Evolutionary conservation across 345 rosid genomes (phyloP).

Genomic region (Brassica cretica): DNA sequence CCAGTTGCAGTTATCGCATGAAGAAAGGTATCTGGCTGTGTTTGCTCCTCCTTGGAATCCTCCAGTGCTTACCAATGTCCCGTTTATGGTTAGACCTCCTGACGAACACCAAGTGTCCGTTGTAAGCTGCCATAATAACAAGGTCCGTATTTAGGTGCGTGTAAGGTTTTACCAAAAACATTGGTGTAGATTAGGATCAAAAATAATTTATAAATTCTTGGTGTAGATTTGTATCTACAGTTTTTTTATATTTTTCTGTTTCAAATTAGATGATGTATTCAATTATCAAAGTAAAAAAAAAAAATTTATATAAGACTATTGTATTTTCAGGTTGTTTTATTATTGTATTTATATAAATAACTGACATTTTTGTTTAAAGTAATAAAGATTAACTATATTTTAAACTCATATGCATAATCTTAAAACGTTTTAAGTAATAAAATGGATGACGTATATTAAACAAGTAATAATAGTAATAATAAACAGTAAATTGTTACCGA

Average conservation of each 20-base stretch:
- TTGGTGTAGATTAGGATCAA: neutral
- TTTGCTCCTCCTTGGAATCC: conserved; percentile 68
- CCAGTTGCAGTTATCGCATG: conserved; percentile 52
- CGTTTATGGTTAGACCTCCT: conserved; percentile 69
- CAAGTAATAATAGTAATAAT: neutral
- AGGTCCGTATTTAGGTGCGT: neutral
- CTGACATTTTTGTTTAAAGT: neutral
- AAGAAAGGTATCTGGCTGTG: conserved; percentile 54
- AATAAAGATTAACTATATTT: neutral
- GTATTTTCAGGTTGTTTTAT: neutral
- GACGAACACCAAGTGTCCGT: conserved; percentile 98
- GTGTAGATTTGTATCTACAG: neutral
- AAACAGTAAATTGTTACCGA: conserved; percentile 40
- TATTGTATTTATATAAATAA: neutral
- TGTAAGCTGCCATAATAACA: conserved; percentile 42
- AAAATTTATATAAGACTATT: neutral
- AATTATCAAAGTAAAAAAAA: neutral
- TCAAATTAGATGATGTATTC: neutral
- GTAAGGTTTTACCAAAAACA: neutral
- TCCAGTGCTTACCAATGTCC: conserved; percentile 72
- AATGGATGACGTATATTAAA: neutral
- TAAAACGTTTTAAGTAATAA: neutral
- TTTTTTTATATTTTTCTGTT: neutral
- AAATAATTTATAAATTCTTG: no score
- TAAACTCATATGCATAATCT: neutral